Conservation (phyloP, 139 green algal genomes). For the Deuterostichococcus epilithicus region DNA sequence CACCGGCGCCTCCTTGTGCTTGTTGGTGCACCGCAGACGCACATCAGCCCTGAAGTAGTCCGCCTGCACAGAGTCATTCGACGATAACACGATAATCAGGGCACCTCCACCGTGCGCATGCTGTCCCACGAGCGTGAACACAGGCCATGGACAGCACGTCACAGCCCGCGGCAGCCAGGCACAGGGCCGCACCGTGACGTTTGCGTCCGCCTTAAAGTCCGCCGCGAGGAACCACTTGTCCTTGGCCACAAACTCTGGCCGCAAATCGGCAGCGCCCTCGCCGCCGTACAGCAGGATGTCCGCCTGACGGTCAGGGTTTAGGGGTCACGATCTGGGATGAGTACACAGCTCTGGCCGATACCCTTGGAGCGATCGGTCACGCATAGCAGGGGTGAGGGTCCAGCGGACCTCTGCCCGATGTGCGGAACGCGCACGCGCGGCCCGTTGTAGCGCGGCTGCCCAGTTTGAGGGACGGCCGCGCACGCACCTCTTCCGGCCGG, state of each 20-base stretch:
- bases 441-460: too few species aligned
- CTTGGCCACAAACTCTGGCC: slow-evolving; percentile 1
- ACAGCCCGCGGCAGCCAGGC: too few species aligned
- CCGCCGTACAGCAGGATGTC: slow-evolving; percentile 22
- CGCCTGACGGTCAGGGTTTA: not conserved
- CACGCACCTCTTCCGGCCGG: slow-evolving; percentile 1
- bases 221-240: slow-evolving; percentile 12
- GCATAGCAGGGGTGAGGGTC: not conserved
- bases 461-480: not conserved
- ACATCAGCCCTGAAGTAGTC: not conserved
- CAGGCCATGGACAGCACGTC: too few species aligned
- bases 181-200: not conserved
- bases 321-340: not conserved
- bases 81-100: too few species aligned
- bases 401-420: not conserved
- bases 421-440: not conserved
- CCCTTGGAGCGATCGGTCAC: not conserved
- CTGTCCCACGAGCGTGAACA: too few species aligned
- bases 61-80: not conserved
- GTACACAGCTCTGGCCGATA: not conserved
- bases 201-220: slow-evolving; percentile 1
- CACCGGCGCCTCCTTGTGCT: not conserved
- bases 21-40: not conserved
- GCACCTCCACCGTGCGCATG: too few species aligned
- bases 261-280: not conserved